Evolutionary conservation across 331 rosid genomes (phyloP), one percentile per base, ranked within the genome.

Genomic region (Erythrophleum ivorense): DNA sequence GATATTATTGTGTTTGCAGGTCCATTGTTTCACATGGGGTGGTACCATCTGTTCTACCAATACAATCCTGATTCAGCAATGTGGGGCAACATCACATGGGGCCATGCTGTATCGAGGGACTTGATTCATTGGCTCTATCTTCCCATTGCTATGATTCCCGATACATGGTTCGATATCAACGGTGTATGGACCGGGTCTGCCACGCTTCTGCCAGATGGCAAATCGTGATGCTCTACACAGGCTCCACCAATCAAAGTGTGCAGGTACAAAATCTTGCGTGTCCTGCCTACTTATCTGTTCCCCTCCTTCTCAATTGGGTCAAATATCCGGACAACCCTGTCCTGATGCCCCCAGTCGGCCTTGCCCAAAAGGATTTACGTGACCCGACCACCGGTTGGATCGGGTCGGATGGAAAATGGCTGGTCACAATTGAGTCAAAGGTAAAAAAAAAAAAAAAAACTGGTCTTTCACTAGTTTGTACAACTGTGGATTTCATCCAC

Each of bases 51-150:
- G 9, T 94, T 94, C 77, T 94, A 94, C 75, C 97, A 92, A 73
- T 94, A 94, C 90, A 94, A 92, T 21, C 96, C 94, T 4, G 89
- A 91, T 46, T 94, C 97, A 9, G 97, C 97, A 0, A 76, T 88
- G 64, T 94, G 96, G 96, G 98, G 97, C 9, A 94, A 89, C 90
- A 94, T 94, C 46, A 76, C 97, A 2, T 94, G 98, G 98, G 98
- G 97, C n/a, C 98, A 94, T 13, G 92, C 98, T 0, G 88, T 94
- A 0, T 94, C 98, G 0, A 77, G 46, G 54, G 98, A 94, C 86
- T 49, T 92, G 34, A 90, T 94, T 77, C 98, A 92, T 64, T 94
- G 98, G 98, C 74, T 89, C 43, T 87, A 94, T 73, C 97, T 94
- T 16, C 97, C 97, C 0, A 10, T 87, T 0, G 96, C 98, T 3